Conservation (phyloP, 2,329 filamentous ascomycete species). For the Cryphonectria carpinicola region DNA sequence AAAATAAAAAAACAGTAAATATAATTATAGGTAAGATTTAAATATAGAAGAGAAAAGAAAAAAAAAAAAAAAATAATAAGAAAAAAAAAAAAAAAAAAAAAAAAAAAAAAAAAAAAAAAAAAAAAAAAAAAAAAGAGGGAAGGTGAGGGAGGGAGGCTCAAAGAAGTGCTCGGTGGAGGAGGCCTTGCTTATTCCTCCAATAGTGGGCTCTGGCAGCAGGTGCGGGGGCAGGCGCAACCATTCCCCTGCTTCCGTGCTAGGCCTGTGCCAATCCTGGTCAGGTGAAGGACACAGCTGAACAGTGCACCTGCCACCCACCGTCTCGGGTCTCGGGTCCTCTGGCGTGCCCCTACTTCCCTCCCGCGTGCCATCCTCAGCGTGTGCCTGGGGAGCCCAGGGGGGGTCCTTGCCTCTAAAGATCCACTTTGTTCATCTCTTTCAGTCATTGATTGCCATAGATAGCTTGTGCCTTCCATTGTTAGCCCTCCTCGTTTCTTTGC, state of each 20-base stretch:
- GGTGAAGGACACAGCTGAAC: conserved; percentile 25
- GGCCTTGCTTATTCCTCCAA: too few species aligned
- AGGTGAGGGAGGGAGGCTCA: too few species aligned
- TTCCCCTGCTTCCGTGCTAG: neutral
- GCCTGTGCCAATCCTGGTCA: conserved; percentile 18
- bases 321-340: conserved; percentile 9
- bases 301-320: conserved; percentile 24
- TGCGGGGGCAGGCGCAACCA: neutral
- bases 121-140: neutral
- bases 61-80: too few species aligned
- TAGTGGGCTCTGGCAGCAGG: neutral
- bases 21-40: too few species aligned
- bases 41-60: too few species aligned
- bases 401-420: neutral
- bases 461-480: neutral
- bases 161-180: too few species aligned
- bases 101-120: too few species aligned
- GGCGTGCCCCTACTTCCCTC: neutral
- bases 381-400: neutral
- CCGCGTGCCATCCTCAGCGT: neutral
- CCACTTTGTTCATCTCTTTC: neutral
- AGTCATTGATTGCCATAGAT: neutral
- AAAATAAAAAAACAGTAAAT: too few species aligned
- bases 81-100: too few species aligned
- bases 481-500: neutral